phyloP scores from a whole-genome alignment of 371 early-diverging fungal species.

The Nematocida sp. region DNA sequence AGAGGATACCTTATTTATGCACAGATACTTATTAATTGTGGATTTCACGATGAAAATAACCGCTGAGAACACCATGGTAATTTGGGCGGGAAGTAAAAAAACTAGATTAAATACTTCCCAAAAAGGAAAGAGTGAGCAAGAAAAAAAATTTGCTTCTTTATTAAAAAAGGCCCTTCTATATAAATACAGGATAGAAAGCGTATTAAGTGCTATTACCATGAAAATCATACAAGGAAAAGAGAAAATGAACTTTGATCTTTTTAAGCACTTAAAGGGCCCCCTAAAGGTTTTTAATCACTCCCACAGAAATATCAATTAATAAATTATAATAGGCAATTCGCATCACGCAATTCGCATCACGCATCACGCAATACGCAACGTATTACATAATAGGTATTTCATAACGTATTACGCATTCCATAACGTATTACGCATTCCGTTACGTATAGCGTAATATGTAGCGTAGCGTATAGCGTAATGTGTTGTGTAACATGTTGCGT shows the following conservation, averaged over 20 bases:
- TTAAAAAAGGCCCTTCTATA: constrained; percentile 18
- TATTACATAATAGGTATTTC: too few species aligned
- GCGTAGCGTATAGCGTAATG: too few species aligned
- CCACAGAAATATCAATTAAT: constrained; percentile 4
- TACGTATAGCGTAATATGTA: background rate
- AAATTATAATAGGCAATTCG: too few species aligned
- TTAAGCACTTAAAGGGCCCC: constrained; percentile 38
- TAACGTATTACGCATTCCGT: too few species aligned
- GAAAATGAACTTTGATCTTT: constrained; percentile 1
- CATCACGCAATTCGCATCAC: too few species aligned
- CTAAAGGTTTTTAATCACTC: too few species aligned
- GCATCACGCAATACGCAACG: background rate
- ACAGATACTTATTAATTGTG: constrained; percentile 21
- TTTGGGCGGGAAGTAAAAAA: constrained; percentile 19
- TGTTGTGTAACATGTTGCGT: too few species aligned
- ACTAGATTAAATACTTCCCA: too few species aligned
- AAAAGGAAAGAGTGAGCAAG: background rate
- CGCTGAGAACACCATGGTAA: background rate
- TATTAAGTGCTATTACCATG: constrained; percentile 4
- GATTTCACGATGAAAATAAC: constrained; percentile 11
- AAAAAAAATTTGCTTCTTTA: background rate
- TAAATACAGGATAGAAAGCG: constrained; percentile 54
- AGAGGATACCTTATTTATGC: background rate
- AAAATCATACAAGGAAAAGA: constrained; percentile 4
- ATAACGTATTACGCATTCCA: too few species aligned